Conservation (phyloP, 352 stramenopile species). For the Globisporangium lucens region DNA sequence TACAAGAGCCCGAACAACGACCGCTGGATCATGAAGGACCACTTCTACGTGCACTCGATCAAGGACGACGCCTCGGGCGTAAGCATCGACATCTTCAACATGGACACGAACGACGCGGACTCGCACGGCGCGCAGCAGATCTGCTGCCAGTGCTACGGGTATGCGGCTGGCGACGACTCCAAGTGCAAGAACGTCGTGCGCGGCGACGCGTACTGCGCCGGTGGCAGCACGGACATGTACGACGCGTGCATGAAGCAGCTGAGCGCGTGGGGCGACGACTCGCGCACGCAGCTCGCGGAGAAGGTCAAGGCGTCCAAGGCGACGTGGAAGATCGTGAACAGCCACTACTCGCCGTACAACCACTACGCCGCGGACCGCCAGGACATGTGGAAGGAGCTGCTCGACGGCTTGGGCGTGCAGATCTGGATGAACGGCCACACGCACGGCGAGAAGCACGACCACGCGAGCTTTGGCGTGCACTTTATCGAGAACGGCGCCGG, state of each 20-base stretch:
- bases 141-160: conserved; percentile 85
- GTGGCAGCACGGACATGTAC: conserved; percentile 53
- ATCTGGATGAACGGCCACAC: conserved; percentile 76
- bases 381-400: conserved; percentile 59
- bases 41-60: conserved; percentile 81
- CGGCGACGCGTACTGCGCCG: conserved; percentile 49
- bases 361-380: conserved; percentile 60
- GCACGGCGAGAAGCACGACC: conserved; percentile 77
- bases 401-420: conserved; percentile 47
- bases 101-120: conserved; percentile 78
- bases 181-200: conserved; percentile 48
- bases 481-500: conserved; percentile 80
- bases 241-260: conserved; percentile 64
- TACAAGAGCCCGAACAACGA: conserved; percentile 80
- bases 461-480: conserved; percentile 49
- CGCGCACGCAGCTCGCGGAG: conserved; percentile 45
- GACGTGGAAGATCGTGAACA: conserved; percentile 86
- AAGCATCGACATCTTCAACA: conserved; percentile 84
- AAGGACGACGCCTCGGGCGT: conserved; percentile 49
- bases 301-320: conserved; percentile 58
- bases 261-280: conserved; percentile 67
- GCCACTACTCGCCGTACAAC: conserved; percentile 75
- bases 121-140: conserved; percentile 66
- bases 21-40: conserved; percentile 77
- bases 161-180: conserved; percentile 44